Base-by-base conservation (phyloP, 2,329 filamentous ascomycete species). In the Epichloe scottii region DNA sequence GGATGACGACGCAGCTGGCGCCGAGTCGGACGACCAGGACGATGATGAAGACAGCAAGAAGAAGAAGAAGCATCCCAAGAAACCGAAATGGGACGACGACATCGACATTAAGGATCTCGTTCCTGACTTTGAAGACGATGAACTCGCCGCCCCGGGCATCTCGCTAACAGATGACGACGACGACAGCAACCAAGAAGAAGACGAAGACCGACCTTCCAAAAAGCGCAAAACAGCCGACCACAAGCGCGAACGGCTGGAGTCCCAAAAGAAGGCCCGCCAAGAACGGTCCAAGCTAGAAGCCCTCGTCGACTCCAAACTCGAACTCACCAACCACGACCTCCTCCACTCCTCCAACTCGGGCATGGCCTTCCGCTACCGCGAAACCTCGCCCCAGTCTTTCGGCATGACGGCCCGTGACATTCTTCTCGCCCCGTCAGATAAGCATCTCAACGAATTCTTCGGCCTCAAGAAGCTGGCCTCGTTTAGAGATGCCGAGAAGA, bases 91-190 rank as follows among this genome's bases (percentile, higher is more conserved):
- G 85, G 88, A 96, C 60, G 89, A 97, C 62, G 93, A 98, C 64
- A 96, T 98, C 60, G 90, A 97, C 63, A 97, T 98, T 71, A 89
- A 86, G 54, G 91, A 95, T 65, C 76, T 96, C 48, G 72, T 95
- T 30, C 89, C 89, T 1, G 88, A 95, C 54, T 95, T 94, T 62
- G 81, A 87, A 19, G 86, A 88, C 26, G 79, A 79, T 6, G 70
- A 75, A 52, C 21, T 43, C 4, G 63, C 45, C 21, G 69, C 74
- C 47, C 77, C 79, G 19, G 69, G 71, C 1, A 68, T 85, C 53
- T 70, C 70, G 1, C 69, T 84, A 2, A 79, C 79, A 5, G 71
- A 70, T 14, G 67, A 63, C 0, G 70, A 63, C 0, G 70, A 62
- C 1, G 66, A 66, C 0, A 63, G 66, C 5, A 65, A 68, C 1